Base-by-base conservation (phyloP, 164 flowering plant genomes). In the Stephania japonica region DNA sequence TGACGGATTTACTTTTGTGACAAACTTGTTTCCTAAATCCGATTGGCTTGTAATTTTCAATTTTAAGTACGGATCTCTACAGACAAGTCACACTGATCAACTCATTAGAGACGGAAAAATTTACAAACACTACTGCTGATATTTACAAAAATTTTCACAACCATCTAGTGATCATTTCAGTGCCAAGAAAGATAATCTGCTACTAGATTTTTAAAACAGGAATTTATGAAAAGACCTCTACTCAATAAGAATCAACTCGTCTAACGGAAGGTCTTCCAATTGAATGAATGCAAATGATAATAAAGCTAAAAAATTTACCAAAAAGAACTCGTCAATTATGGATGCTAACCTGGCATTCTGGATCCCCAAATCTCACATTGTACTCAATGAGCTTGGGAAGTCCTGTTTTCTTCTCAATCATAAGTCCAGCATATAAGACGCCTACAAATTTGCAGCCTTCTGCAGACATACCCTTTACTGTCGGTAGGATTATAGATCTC, bases 361-460 rank as follows among this genome's bases (percentile, higher is more conserved):
- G 98, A 81, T 95, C 99, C 65, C 99, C 99, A 85, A 95, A 95
- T 0, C 99, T 91, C 70, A 95, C 98, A 76, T 95, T 95, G 81
- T 90, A 93, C 87, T 93, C 99, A 7, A 95, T 92, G 44, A 95
- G 86, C 85, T 92, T 95, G 13, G 99, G 99, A 49, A 86, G 77
- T 47, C 97, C 94, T 5, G 98, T 85, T 65, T 85, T 89, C 85
- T 89, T 95, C 83, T 95, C 99, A 73, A 95, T 92, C 98, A 95
- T 95, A 44, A 95, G 91, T 38, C 99, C 98, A 27, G 99, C 99
- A 84, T 84, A 95, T 79, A 92, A 77, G 78, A 95, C 99, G 14
- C 99, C 99, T 32, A 95, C 90, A 82, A 93, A 95, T 83, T 87
- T 90, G 86, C 94, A 86, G 0, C 98, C 99, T 75, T 95, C 98